Conservation (phyloP, 1,284 basidiomycete species). For the Anthracocystis setariae region DNA sequence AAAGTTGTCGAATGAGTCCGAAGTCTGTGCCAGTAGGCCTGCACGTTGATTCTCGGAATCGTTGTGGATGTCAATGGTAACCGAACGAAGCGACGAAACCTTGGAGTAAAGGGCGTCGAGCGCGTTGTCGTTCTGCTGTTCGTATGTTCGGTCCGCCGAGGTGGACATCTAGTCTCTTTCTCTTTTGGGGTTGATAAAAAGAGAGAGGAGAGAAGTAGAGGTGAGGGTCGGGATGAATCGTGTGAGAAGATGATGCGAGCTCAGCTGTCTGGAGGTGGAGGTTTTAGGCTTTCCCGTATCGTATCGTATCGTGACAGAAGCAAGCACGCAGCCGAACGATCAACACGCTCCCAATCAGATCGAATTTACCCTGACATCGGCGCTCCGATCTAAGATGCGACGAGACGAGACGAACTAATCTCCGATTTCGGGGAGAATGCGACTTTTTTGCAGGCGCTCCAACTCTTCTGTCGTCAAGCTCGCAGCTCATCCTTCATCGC, state of each 20-base stretch:
- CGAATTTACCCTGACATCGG: background rate
- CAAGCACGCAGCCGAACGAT: constrained; percentile 2
- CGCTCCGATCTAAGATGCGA: background rate
- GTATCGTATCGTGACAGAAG: too few relatives aligned
- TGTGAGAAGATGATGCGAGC: background rate
- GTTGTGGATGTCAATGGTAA: constrained; percentile 62
- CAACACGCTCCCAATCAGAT: background rate
- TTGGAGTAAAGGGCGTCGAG: constrained; percentile 61
- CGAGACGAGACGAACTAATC: background rate
- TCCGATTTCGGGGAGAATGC: background rate
- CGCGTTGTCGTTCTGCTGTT: constrained; percentile 64
- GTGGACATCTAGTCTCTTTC: constrained; percentile 42
- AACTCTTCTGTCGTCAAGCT: background rate
- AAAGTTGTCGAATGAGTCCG: constrained; percentile 53
- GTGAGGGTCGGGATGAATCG: background rate
- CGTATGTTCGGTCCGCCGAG: constrained; percentile 56
- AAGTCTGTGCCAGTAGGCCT: constrained; percentile 32
- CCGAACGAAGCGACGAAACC: constrained; percentile 56
- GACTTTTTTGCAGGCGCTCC: constrained; percentile 1
- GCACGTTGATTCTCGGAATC: constrained; percentile 59
- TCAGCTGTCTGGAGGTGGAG: constrained; percentile 6
- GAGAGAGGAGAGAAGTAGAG: background rate
- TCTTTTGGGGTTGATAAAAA: background rate
- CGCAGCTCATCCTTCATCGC: background rate
- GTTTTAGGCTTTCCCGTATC: background rate